phyloP scores from a whole-genome alignment of 1,139 yeast species.

The Geotrichum bryndzae region DNA sequence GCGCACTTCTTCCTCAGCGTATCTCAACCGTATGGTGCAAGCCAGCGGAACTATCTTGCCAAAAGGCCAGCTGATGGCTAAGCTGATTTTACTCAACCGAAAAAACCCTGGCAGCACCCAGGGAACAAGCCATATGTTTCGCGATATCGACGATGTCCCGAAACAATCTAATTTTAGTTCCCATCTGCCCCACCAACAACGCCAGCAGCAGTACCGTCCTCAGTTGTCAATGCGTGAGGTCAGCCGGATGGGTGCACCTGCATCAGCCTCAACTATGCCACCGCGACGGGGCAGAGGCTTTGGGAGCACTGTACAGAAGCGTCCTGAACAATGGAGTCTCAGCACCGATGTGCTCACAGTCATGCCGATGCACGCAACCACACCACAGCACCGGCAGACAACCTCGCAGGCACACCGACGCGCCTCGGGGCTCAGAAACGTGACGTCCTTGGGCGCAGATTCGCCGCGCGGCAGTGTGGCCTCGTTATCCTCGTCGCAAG shows the following conservation, averaged over 20 bases:
- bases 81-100: constrained; percentile 2
- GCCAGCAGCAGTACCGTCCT: neutral
- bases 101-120: neutral
- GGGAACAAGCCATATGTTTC: neutral
- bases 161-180: neutral
- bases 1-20: constrained; percentile 1
- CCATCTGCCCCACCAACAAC: neutral
- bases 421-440: neutral
- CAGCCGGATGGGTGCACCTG: neutral
- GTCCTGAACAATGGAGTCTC: neutral
- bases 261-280: neutral
- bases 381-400: neutral
- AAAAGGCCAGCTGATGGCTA: constrained; percentile 7
- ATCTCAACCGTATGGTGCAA: constrained; percentile 3
- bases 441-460: neutral
- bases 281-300: neutral
- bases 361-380: neutral
- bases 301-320: neutral
- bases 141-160: neutral
- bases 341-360: neutral
- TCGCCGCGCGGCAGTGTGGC: neutral
- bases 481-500: neutral
- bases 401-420: neutral
- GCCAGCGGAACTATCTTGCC: constrained; percentile 3
- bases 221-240: neutral